phyloP scores from a whole-genome alignment of 192 early-diverging fungal species.

The Mortierella alpina region DNA sequence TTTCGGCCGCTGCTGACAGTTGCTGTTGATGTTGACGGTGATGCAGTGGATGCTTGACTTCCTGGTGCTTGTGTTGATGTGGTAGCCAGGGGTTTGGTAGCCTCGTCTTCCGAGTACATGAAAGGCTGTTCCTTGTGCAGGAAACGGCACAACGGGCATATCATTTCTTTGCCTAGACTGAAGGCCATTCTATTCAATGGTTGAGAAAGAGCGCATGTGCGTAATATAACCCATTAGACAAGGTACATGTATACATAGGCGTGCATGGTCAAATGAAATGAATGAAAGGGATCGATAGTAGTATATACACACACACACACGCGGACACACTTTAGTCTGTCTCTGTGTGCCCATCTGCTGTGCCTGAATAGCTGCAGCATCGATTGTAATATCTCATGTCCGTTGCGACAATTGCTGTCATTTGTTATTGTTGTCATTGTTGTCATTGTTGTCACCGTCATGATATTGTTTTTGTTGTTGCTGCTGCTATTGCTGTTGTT shows the following conservation, averaged over 20 bases:
- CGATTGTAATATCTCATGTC: too few relatives aligned
- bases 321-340: too few relatives aligned
- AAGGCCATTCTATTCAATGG: constrained; percentile 33
- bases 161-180: constrained; percentile 49
- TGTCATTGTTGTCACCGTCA: too few relatives aligned
- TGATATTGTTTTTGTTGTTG: too few relatives aligned
- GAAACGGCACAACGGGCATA: constrained; percentile 48
- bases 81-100: not conserved
- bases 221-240: too few relatives aligned
- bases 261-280: not conserved
- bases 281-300: not conserved
- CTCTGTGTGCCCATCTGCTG: too few relatives aligned
- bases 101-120: constrained; percentile 31
- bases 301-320: too few relatives aligned
- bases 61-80: constrained; percentile 4
- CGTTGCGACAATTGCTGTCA: too few relatives aligned
- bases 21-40: constrained; percentile 16
- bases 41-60: not conserved
- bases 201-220: not conserved
- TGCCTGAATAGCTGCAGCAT: too few relatives aligned
- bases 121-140: constrained; percentile 52
- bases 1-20: constrained; percentile 2
- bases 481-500: too few relatives aligned
- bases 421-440: too few relatives aligned
- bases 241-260: too few relatives aligned